Evolutionary conservation across 331 rosid genomes (phyloP), one percentile per base, ranked within the genome.

Genomic region (Prunus yedoensis): DNA sequence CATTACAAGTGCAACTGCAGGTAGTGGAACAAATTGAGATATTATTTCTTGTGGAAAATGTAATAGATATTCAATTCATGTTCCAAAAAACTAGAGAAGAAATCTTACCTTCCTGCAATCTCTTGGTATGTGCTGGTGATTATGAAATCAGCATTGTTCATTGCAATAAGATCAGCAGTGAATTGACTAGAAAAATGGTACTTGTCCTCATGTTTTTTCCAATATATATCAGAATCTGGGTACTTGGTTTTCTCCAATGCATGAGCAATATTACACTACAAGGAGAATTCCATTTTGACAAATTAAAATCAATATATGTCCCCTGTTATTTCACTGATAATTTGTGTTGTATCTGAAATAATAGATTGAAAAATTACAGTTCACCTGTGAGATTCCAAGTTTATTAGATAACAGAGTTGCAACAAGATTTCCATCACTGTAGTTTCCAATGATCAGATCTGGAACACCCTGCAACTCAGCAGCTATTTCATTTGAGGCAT

Each of bases 391-490:
- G 78, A 90, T 84, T 80, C 96, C 96, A 60, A 88, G 86, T 70
- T 83, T 84, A 72, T 79, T 75, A 50, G 96, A 81, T 74, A 88
- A 79, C 74, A 90, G 77, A 71, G 92, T 79, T 56, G 96, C 92
- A 75, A 90, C 89, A 67, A 90, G 92, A 81, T 90, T 90, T 66
- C 91, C 90, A 66, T 88, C 88, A 59, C 96, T 90, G 66, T 88
- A 88, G 79, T 86, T 88, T 28, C 92, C 92, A 12, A 90, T 88
- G 51, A 88, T 68, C 50, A 88, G 83, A 88, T 84, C 92, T 15
- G 96, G 96, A 84, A 83, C 72, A 56, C 92, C 87, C 64, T 86
- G 89, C 73, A 88, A 73, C 86, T 88, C 91, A 45, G 92, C 89
- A 2, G 87, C 71, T 63, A 90, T 84, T 88, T 86, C 89, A 14